These are phyloP conservation scores for Boletus reticulatus DNA, from an alignment of 768 basidiomycete genomes.

Conservation along the genomic window DNA sequence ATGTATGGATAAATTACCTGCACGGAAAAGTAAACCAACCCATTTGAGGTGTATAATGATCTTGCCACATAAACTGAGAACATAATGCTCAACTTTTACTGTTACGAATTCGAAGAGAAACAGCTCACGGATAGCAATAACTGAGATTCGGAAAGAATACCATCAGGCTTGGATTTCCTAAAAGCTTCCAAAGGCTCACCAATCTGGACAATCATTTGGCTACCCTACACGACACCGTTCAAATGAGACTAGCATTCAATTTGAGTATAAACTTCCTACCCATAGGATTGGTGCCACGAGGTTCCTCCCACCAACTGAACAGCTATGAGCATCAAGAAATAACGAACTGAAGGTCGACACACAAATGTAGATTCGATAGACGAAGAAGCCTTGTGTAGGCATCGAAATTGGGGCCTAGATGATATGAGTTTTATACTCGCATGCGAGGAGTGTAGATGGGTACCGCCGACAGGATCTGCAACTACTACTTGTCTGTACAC, in stretches of 20 bases:
- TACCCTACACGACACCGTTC: neutral
- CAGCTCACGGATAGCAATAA: neutral
- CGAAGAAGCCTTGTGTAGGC: conserved; percentile 1
- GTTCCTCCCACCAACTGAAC: conserved; percentile 5
- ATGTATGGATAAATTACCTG: too few relatives aligned
- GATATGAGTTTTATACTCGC: neutral
- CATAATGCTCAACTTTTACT: neutral
- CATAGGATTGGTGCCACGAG: conserved; percentile 3
- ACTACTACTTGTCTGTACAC: neutral
- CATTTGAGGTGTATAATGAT: neutral
- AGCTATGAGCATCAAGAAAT: neutral
- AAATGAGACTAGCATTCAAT: neutral
- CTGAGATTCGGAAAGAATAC: neutral
- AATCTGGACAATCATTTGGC: neutral
- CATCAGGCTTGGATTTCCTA: neutral
- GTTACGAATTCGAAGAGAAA: neutral
- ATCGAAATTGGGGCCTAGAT: neutral
- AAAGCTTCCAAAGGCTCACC: neutral
- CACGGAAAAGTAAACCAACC: conserved; percentile 2
- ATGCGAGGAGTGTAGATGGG: too few relatives aligned
- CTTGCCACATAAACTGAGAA: conserved; percentile 1
- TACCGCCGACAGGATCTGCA: conserved; percentile 6
- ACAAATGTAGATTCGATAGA: conserved; percentile 11
- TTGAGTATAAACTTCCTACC: neutral
- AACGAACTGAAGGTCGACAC: neutral